Percentiles rank a stretch among this genome's conserved stretches.
Conservation (phyloP, 2,329 filamentous ascomycete genomes). For the Aureobasidium leucospermi region DNA sequence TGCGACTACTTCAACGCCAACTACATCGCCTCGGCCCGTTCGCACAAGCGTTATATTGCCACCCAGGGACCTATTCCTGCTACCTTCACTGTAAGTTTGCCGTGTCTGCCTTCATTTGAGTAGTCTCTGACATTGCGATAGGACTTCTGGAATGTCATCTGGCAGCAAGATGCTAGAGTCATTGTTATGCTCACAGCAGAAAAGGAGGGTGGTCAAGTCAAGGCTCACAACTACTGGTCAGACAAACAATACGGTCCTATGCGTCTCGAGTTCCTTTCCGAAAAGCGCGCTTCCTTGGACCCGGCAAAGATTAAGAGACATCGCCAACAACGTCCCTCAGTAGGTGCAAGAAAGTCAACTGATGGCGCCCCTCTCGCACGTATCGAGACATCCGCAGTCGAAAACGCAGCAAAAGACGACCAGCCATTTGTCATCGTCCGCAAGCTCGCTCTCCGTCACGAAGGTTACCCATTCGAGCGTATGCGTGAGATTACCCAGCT, state of each 20-base stretch:
- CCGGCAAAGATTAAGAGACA: conserved; percentile 44
- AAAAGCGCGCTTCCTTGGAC: conserved; percentile 74
- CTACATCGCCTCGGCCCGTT: conserved; percentile 69
- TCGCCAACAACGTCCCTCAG: conserved; percentile 26
- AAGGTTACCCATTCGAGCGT: conserved; percentile 69
- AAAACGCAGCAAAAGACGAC: conserved; percentile 37
- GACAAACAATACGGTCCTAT: conserved; percentile 70
- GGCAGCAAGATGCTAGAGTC: conserved; percentile 92
- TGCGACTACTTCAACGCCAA: conserved; percentile 98
- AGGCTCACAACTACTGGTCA: conserved; percentile 92
- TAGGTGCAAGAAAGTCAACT: conserved; percentile 30
- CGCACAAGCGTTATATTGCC: conserved; percentile 89
- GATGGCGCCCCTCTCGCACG: conserved; percentile 23
- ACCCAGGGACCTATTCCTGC: conserved; percentile 88
- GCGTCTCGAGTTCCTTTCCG: conserved; percentile 67
- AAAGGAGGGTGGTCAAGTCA: conserved; percentile 84
- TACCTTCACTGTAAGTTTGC: conserved; percentile 69
- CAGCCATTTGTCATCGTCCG: conserved; percentile 73
- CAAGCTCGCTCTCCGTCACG: conserved; percentile 77
- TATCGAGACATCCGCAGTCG: conserved; percentile 22
- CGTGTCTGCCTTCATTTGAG: background rate
- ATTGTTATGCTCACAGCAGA: conserved; percentile 97
- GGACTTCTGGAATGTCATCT: conserved; percentile 97
- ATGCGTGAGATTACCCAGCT: conserved; percentile 91
- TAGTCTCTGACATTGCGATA: conserved; percentile 29